Percentiles rank a stretch among this genome's conserved stretches.
Evolutionary conservation across 371 early-diverging fungal genomes (phyloP).

Genomic region (Choanephora cucurbitarum): DNA sequence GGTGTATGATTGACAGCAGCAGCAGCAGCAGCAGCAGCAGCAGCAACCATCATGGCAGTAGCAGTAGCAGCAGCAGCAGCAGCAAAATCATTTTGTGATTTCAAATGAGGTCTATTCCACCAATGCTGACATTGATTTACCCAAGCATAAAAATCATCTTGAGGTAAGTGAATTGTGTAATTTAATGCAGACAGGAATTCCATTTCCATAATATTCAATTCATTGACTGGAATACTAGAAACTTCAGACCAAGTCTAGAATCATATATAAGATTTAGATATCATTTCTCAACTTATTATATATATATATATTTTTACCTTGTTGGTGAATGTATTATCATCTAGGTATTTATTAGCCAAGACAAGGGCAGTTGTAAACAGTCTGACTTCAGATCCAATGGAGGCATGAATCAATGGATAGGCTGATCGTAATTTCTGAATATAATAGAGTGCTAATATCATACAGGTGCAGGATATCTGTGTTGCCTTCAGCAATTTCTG

Average conservation of each 20-base stretch:
- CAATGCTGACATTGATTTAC: slow-evolving; percentile 35
- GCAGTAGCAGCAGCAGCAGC: no score
- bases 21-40: no score
- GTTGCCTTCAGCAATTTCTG: slow-evolving; percentile 55
- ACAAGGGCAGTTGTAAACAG: slow-evolving; percentile 68
- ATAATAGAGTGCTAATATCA: slow-evolving; percentile 44
- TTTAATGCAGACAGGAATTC: slow-evolving; percentile 68
- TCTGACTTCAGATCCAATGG: slow-evolving; percentile 63
- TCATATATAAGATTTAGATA: not conserved
- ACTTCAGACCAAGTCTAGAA: slow-evolving; percentile 71
- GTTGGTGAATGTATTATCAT: slow-evolving; percentile 73
- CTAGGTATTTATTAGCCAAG: slow-evolving; percentile 67
- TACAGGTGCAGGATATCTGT: slow-evolving; percentile 46
- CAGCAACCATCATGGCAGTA: no score
- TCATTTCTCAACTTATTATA: not conserved
- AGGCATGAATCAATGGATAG: slow-evolving; percentile 43
- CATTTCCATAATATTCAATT: slow-evolving; percentile 75
- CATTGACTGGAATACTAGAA: slow-evolving; percentile 61
- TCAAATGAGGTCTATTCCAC: slow-evolving; percentile 13
- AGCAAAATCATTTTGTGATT: no score
- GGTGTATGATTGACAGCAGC: no score
- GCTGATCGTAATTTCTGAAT: slow-evolving; percentile 40
- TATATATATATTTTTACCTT: slow-evolving; percentile 33
- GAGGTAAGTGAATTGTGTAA: slow-evolving; percentile 46
- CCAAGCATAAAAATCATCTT: slow-evolving; percentile 47